Evolutionary conservation across 768 basidiomycete genomes (phyloP).

Genomic region (Paxillus rubicundulus): DNA sequence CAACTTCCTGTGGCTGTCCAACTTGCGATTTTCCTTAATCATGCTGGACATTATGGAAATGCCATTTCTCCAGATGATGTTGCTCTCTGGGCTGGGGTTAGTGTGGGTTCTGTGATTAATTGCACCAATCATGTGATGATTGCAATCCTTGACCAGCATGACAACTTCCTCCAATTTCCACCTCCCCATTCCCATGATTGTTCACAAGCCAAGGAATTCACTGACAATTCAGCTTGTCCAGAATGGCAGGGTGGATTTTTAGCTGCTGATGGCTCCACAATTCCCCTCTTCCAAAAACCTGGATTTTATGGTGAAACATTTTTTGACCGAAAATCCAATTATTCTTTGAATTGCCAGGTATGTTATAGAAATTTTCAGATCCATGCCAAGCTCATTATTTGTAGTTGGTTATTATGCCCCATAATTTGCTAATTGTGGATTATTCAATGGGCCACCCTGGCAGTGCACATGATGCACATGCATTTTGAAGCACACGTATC

Average conservation of each 20-base stretch:
- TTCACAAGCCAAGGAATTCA: no score
- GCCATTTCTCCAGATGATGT: conserved; percentile 11
- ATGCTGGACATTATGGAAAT: conserved; percentile 6
- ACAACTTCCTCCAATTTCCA: conserved; percentile 7
- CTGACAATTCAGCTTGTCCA: no score
- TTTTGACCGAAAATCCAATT: no score
- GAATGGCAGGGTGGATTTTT: no score
- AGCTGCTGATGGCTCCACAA: neutral
- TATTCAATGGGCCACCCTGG: no score
- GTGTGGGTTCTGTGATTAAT: conserved; percentile 19
- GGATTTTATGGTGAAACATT: conserved; percentile 6
- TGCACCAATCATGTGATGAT: conserved; percentile 18
- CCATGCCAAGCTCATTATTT: no score
- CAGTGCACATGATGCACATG: no score
- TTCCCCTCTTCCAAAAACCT: neutral
- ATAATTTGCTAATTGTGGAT: no score
- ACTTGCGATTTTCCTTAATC: conserved; percentile 4
- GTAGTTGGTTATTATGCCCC: neutral
- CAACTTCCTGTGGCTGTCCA: conserved; percentile 6
- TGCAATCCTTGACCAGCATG: conserved; percentile 17
- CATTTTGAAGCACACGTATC: no score
- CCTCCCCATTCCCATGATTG: neutral
- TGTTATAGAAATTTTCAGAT: neutral
- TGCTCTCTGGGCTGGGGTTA: conserved; percentile 12
- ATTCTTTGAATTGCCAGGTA: conserved; percentile 23